Evolutionary conservation across 345 rosid genomes (phyloP).

Genomic region (Melaleuca quinquenervia): DNA sequence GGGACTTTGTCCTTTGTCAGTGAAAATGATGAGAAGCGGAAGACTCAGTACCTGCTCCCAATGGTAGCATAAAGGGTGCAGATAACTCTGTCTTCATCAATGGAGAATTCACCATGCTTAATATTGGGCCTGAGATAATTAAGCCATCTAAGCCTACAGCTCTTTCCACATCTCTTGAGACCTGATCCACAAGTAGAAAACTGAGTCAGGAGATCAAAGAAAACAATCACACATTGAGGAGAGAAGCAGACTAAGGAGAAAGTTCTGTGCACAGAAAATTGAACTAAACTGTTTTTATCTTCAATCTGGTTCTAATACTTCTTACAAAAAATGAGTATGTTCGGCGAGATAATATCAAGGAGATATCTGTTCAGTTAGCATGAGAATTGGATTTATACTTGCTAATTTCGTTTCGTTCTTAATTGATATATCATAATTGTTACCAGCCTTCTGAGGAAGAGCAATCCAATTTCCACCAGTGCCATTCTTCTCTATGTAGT

Average conservation of each 20-base stretch:
- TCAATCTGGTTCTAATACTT: not conserved
- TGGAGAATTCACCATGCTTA: conserved; percentile 90
- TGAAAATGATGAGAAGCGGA: not conserved
- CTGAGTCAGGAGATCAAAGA: not conserved
- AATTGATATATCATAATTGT: not conserved
- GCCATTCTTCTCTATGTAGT: conserved; percentile 69
- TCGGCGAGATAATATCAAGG: not conserved
- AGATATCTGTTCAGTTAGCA: not conserved
- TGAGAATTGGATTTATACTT: not conserved
- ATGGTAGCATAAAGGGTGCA: conserved; percentile 68
- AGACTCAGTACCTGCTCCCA: conserved; percentile 72
- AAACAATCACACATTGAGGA: not conserved
- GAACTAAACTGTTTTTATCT: not conserved
- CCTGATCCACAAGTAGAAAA: conserved; percentile 13
- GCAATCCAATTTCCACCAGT: conserved; percentile 95
- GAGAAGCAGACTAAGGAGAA: not conserved
- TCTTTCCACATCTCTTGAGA: conserved; percentile 91
- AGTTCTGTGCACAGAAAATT: not conserved
- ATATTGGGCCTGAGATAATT: conserved; percentile 93
- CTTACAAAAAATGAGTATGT: not conserved
- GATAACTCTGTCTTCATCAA: conserved; percentile 71
- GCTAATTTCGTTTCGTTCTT: not conserved
- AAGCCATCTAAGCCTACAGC: conserved; percentile 94
- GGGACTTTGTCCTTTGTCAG: not conserved
- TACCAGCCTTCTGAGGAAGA: conserved; percentile 93